Evolutionary conservation across 1,284 basidiomycete genomes (phyloP).

Genomic region (Ustilago curta): DNA sequence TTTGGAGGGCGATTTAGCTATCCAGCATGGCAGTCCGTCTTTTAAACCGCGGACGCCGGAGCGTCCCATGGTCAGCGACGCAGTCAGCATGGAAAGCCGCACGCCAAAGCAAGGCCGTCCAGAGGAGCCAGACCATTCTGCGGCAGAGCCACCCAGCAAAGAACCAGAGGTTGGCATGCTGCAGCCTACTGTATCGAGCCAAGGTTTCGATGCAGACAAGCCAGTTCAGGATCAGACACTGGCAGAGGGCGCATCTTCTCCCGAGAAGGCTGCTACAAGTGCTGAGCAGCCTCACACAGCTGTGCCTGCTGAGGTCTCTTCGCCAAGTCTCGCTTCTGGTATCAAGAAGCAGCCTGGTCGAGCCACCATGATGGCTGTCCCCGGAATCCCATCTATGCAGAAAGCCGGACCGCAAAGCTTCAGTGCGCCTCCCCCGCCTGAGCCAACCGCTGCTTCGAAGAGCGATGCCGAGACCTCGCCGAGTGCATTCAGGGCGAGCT

Average conservation of each 20-base stretch:
- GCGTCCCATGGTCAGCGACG: slow-evolving; percentile 3
- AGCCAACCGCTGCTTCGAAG: slow-evolving; percentile 4
- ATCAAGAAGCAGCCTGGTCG: slow-evolving; percentile 59
- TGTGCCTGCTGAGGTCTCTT: slow-evolving; percentile 7
- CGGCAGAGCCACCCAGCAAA: neutral
- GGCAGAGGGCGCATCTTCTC: neutral
- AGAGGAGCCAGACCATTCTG: neutral
- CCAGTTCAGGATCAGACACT: neutral
- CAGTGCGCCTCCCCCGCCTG: slow-evolving; percentile 43
- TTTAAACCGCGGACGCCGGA: slow-evolving; percentile 18
- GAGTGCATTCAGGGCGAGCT: slow-evolving; percentile 29
- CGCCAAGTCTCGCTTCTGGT: slow-evolving; percentile 25
- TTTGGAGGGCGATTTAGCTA: neutral
- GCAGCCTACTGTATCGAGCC: neutral
- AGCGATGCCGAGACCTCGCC: slow-evolving; percentile 28
- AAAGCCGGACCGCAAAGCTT: slow-evolving; percentile 58
- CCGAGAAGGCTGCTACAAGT: slow-evolving; percentile 5
- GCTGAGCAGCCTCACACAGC: slow-evolving; percentile 13
- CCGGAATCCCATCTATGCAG: slow-evolving; percentile 61
- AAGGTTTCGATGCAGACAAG: neutral
- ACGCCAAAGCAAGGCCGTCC: neutral
- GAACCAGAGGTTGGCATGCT: neutral
- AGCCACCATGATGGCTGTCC: slow-evolving; percentile 63
- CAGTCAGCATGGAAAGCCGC: neutral
- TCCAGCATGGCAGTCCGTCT: neutral